A percentile compares a stretch with the other conserved stretches of the same genome.
phyloP scores from a whole-genome alignment of 306 rosid genomes.

The Purshia tridentata region DNA sequence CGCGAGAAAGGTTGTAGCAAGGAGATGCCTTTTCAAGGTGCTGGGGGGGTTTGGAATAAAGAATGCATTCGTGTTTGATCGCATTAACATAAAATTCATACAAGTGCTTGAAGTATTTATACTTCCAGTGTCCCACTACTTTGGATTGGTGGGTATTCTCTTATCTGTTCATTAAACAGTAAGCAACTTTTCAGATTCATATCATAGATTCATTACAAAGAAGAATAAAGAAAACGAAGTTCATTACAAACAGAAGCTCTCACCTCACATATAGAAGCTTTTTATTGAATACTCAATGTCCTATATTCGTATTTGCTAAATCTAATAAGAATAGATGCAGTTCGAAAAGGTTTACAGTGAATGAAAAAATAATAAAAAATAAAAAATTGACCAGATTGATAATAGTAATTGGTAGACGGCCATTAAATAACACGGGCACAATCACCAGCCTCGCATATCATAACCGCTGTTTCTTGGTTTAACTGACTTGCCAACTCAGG shows the following conservation, averaged over 20 bases:
- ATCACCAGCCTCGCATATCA: constrained; percentile 73
- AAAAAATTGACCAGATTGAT: neutral
- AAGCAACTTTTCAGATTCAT: neutral
- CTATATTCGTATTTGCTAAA: constrained; percentile 1
- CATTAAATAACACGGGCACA: constrained; percentile 61
- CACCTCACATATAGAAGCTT: neutral
- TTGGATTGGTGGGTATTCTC: neutral
- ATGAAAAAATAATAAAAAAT: neutral
- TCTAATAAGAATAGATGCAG: neutral
- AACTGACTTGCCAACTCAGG: constrained; percentile 57
- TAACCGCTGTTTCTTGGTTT: constrained; percentile 40
- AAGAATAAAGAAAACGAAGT: neutral
- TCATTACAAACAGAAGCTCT: neutral
- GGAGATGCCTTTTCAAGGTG: no score
- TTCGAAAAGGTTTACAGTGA: neutral
- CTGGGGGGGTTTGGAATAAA: no score
- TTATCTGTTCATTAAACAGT: neutral
- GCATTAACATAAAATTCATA: no score
- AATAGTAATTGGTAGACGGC: neutral
- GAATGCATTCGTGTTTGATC: no score
- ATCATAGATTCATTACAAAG: neutral
- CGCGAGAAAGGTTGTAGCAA: no score
- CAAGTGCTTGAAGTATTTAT: no score
- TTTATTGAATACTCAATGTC: neutral
- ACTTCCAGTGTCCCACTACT: neutral